These are phyloP conservation scores for Aspergillus eucalypticola DNA, from an alignment of 2,329 filamentous ascomycete species.

Conservation along the genomic window DNA sequence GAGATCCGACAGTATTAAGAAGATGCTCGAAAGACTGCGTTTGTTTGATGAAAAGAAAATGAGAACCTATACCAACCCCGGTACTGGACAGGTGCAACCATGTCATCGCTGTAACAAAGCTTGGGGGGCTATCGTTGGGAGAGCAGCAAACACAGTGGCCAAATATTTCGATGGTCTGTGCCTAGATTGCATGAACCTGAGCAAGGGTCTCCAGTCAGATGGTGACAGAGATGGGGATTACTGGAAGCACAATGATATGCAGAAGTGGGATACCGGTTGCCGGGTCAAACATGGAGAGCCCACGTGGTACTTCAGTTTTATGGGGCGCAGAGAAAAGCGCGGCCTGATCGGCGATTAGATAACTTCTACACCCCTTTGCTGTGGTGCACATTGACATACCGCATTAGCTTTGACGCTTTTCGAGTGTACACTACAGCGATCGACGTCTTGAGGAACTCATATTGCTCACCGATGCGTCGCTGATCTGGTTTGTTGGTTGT, in stretches of 20 bases:
- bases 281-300: conserved; percentile 7
- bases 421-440: too few relatives aligned
- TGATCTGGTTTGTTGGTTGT: too few relatives aligned
- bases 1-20: neutral
- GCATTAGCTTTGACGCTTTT: too few relatives aligned
- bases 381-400: too few relatives aligned
- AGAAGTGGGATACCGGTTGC: neutral
- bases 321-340: conserved; percentile 10
- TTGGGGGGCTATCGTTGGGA: neutral
- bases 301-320: conserved; percentile 11
- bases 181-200: conserved; percentile 10
- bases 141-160: neutral
- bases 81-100: neutral
- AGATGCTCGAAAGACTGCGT: neutral
- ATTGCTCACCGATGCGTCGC: too few relatives aligned
- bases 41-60: neutral
- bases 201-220: neutral
- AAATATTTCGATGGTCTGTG: conserved; percentile 12
- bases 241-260: neutral
- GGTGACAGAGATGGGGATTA: conserved; percentile 9
- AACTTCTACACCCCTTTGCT: too few relatives aligned
- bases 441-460: too few relatives aligned
- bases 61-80: too few relatives aligned
- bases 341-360: neutral
- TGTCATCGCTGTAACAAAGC: neutral